A percentile compares a stretch with the other conserved stretches of the same genome.
Evolutionary conservation across 1,139 yeast genomes (phyloP).

Genomic region (Taphrina populina): DNA sequence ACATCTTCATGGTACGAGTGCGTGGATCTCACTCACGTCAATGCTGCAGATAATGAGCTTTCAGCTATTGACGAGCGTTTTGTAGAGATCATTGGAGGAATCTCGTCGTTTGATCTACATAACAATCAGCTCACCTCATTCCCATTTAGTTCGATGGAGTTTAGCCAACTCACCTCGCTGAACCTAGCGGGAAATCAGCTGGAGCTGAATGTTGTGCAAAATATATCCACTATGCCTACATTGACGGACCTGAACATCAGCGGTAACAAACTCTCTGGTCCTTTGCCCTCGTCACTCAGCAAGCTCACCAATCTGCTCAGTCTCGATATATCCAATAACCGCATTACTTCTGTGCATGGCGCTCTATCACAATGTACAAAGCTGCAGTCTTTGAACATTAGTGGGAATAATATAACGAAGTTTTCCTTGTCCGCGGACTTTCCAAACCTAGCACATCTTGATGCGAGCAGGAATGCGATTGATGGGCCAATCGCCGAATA

Average conservation of each 20-base stretch:
- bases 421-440: conserved; percentile 2
- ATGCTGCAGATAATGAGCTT: conserved; percentile 28
- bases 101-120: conserved; percentile 22
- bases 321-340: conserved; percentile 16
- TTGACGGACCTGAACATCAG: conserved; percentile 20
- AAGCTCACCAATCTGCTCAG: background rate
- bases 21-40: conserved; percentile 13
- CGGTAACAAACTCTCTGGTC: conserved; percentile 15
- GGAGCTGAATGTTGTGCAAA: background rate
- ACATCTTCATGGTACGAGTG: conserved; percentile 23
- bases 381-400: conserved; percentile 15
- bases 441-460: background rate
- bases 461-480: conserved; percentile 9
- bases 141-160: conserved; percentile 4
- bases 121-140: conserved; percentile 9
- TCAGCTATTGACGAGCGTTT: background rate
- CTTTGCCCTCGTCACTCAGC: conserved; percentile 2
- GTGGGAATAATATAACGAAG: conserved; percentile 5
- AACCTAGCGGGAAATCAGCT: conserved; percentile 17
- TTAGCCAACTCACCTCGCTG: conserved; percentile 6
- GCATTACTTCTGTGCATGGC: background rate
- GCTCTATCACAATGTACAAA: background rate
- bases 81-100: conserved; percentile 8
- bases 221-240: background rate
- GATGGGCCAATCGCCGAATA: conserved; percentile 1